Conservation (phyloP, 257 asterid species). For the Salvia rosmarinus region DNA sequence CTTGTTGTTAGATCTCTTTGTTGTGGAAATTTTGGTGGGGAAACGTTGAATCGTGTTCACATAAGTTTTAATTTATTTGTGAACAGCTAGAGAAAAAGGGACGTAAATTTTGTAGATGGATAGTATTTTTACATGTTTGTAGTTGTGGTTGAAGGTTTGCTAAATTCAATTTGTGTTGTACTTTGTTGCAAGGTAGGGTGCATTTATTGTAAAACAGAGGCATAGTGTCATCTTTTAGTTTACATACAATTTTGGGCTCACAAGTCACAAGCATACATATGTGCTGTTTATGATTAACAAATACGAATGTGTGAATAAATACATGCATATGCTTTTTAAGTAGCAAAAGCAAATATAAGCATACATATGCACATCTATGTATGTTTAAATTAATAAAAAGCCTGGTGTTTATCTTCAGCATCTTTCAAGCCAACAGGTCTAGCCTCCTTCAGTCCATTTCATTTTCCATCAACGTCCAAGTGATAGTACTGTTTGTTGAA, state of each 20-base stretch:
- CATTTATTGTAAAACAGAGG: neutral
- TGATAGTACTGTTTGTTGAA: slow-evolving; percentile 1
- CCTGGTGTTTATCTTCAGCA: neutral
- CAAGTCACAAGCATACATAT: neutral
- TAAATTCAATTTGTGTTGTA: neutral
- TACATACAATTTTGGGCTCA: slow-evolving; percentile 1
- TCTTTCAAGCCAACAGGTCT: neutral
- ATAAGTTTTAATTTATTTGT: neutral
- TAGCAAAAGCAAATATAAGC: neutral
- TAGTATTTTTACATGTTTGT: slow-evolving; percentile 1
- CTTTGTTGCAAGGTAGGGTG: neutral
- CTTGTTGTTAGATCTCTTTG: slow-evolving; percentile 29
- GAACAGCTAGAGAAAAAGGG: neutral
- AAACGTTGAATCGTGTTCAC: neutral
- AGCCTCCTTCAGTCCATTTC: neutral
- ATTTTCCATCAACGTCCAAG: neutral
- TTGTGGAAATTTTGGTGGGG: neutral
- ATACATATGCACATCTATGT: neutral
- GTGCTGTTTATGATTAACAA: neutral
- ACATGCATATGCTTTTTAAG: neutral
- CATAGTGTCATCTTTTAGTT: slow-evolving; percentile 1
- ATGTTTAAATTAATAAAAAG: neutral
- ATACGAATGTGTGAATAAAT: neutral
- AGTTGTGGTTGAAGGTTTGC: slow-evolving; percentile 26
- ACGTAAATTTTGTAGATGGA: neutral